Evolutionary conservation across 345 rosid species (phyloP).

Genomic region (Tarenaya hassleriana): DNA sequence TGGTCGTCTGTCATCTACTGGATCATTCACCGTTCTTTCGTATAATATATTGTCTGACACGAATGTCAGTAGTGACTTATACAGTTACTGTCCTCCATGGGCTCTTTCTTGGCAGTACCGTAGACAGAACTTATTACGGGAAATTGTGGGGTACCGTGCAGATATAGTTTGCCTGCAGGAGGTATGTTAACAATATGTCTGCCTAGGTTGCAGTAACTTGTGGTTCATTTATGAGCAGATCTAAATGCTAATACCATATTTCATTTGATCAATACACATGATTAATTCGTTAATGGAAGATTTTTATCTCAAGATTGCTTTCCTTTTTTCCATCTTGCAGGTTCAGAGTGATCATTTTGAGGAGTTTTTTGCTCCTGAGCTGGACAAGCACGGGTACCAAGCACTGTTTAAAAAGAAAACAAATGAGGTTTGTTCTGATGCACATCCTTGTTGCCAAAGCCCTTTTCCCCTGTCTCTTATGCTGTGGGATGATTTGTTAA

Average conservation of each 20-base stretch:
- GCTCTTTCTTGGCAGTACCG: constrained; percentile 98
- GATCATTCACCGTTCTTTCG: constrained; percentile 86
- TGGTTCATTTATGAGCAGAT: neutral
- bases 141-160: constrained; percentile 85
- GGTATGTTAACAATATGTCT: constrained; percentile 33
- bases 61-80: constrained; percentile 65
- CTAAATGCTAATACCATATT: no score
- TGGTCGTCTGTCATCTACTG: constrained; percentile 56
- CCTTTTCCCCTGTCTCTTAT: constrained; percentile 11
- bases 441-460: constrained; percentile 3
- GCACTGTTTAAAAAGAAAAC: constrained; percentile 87
- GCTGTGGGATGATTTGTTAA: constrained; percentile 9
- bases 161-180: constrained; percentile 97
- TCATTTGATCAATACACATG: neutral
- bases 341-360: constrained; percentile 93
- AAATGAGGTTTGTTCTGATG: constrained; percentile 53
- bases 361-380: constrained; percentile 82
- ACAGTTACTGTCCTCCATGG: constrained; percentile 96
- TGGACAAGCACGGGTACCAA: constrained; percentile 94
- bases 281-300: neutral
- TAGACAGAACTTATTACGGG: constrained; percentile 81
- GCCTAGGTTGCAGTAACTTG: constrained; percentile 7
- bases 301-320: neutral
- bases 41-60: constrained; percentile 88
- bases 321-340: constrained; percentile 37